phyloP scores from a whole-genome alignment of 1,284 basidiomycete species.

The Sanguinoderma infundibulare region DNA sequence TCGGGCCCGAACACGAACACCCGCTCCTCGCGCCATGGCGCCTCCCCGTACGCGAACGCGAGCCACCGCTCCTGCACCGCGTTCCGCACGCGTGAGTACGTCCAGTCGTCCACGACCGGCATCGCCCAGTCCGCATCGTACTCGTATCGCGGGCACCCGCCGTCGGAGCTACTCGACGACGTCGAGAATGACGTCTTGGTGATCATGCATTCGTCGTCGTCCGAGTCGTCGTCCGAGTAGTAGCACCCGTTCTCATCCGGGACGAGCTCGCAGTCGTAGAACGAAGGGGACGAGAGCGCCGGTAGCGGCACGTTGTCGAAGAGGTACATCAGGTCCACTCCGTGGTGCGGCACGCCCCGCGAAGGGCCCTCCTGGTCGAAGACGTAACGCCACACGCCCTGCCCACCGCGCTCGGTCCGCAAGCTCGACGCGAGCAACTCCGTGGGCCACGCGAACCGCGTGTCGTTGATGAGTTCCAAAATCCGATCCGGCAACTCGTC shows the following conservation, averaged over 20 bases:
- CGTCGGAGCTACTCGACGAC: no score
- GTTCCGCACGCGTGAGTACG: constrained; percentile 67
- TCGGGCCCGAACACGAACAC: constrained; percentile 79
- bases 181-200: background rate
- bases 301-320: constrained; percentile 69
- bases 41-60: constrained; percentile 71
- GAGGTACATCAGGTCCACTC: constrained; percentile 71
- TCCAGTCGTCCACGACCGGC: constrained; percentile 60
- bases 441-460: constrained; percentile 75
- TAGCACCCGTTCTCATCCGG: constrained; percentile 26
- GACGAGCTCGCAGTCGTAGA: constrained; percentile 27
- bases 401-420: constrained; percentile 51
- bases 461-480: constrained; percentile 72
- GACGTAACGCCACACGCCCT: constrained; percentile 72
- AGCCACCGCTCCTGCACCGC: constrained; percentile 75
- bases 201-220: constrained; percentile 5
- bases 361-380: constrained; percentile 79
- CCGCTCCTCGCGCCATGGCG: constrained; percentile 68
- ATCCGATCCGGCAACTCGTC: constrained; percentile 67
- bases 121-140: constrained; percentile 30
- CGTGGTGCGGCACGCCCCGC: constrained; percentile 65
- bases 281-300: constrained; percentile 17
- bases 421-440: constrained; percentile 55
- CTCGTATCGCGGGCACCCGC: constrained; percentile 27
- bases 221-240: constrained; percentile 32